A percentile compares a stretch with the other conserved stretches of the same genome.
Conservation (phyloP, 1,284 basidiomycete genomes). For the Exobasidium cylindrosporum region DNA sequence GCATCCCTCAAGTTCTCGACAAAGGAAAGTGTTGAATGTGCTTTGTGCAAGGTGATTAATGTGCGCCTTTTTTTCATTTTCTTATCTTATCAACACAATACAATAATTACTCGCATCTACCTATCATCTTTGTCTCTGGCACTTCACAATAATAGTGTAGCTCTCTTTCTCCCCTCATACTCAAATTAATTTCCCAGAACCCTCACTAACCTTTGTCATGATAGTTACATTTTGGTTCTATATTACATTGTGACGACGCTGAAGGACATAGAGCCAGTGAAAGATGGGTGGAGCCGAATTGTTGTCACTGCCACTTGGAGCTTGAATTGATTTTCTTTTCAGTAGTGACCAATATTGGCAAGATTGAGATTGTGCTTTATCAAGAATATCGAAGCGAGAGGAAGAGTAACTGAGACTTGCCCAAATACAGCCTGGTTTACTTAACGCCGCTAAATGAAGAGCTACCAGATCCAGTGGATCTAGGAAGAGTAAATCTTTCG, state of each 20-base stretch:
- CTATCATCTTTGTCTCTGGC: too few species aligned
- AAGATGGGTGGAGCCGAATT: background rate
- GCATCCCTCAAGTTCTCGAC: too few species aligned
- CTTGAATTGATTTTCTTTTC: background rate
- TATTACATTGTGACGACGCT: background rate
- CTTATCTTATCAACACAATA: too few species aligned
- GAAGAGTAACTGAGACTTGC: background rate
- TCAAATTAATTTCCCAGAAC: too few species aligned
- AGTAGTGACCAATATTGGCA: background rate
- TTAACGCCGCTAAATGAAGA: conserved; percentile 7
- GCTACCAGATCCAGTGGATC: conserved; percentile 8
- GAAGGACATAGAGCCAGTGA: background rate
- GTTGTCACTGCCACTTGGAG: background rate
- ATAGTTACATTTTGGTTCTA: background rate
- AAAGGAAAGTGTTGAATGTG: too few species aligned
- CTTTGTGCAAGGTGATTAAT: too few species aligned
- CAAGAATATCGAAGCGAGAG: background rate
- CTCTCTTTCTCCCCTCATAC: too few species aligned
- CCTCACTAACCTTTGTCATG: background rate
- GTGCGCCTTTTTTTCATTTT: too few species aligned
- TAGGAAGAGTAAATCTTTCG: background rate
- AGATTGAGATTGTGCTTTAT: background rate
- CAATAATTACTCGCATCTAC: too few species aligned
- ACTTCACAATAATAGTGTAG: too few species aligned
- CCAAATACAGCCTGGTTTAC: background rate